Evolutionary conservation across 768 basidiomycete genomes (phyloP), one percentile per base, ranked within the genome.

Genomic region (Russula dissimulans): DNA sequence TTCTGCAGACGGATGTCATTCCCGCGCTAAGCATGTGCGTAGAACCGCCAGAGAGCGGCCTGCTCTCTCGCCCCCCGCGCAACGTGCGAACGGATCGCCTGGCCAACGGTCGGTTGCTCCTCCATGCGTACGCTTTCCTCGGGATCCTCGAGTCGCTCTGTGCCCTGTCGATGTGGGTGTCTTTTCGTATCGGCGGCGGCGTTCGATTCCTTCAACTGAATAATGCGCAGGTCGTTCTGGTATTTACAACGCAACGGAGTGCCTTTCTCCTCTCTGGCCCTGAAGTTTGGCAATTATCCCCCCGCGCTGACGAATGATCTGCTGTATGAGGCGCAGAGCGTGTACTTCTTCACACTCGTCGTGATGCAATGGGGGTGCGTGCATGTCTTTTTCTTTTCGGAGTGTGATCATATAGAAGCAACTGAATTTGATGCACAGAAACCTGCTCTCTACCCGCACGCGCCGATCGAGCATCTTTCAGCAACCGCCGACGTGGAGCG

Each of bases 91-190:
- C 73, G 44, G 83, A 85, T 56, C 74, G 79, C 14, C 73, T 86
- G 10, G 81, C 78, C 5, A 75, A 84, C 64, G 73, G 74, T 72
- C 77, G 74, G 48, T 73, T 85, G 38, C 72, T 84, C 38, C 60
- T 78, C 4, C 84, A 85, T 11, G 82, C 82, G 0, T 85, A 85
- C 67, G 71, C 76, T 5, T 83, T 84, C 69, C 64, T 83, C n/a
- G 79, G 79, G 3, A 32, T 81, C 5, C 22, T 78, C 11, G 78
- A 81, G 61, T 76, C 74, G 14, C 68, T 80, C 29, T 77, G 76
- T 41, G 76, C 80, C 0, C 76, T 78, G 74, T 67, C 75, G 18
- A 81, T 77, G 82, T 81, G 11, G 18, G 56, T 48, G 10, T 49
- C 54, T 26, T 17, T 17, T 22, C 36, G 39, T 41, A 1, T 36